Base-by-base conservation (phyloP, 2,329 filamentous ascomycete species). In the Neoscytalidium dimidiatum region DNA sequence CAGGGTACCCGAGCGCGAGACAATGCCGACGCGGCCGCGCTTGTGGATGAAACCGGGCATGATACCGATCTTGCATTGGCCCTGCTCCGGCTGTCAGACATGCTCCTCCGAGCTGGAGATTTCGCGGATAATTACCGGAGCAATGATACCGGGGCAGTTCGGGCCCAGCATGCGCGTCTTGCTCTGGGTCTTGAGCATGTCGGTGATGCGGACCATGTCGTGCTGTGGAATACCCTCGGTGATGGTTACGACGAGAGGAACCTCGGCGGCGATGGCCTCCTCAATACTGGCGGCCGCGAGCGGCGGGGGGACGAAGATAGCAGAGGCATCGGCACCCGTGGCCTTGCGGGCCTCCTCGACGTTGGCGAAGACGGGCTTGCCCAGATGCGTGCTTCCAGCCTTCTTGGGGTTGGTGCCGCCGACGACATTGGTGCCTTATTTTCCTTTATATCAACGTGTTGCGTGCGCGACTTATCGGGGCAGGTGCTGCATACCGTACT, bases 1-100 rank as follows among this genome's bases (percentile, higher is more conserved):
- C 69, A 99, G 89, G 72, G 95, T 99, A 76, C 95, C 95, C 77
- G 95, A 98, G 75, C 95, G 92, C 74, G 94, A 97, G 81, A 99
- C 95, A 80, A 99, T 98, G 77, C 95, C 95, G 78, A 99, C 94
- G 80, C 95, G 94, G 74, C 95, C 95, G 81, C 94, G 92, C 88
- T 98, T 98, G 89, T 99, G 95, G 84, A 99, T 98, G 87, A 98
- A 97, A 75, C 95, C 95, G 70, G 95, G 92, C 95, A 99, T 98
- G 84, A 99, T 99, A 78, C 95, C 95, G 77, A 99, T 98, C 86
- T 99, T 99, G 89, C 95, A 99, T 88, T 96, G 94, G 74, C 94
- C 95, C 83, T 88, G 62, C n/a, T 33, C 74, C 67, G 75, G 70
- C 21, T 52, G 61, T 49, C n/a, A 62, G 33, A 35, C n/a, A 28